Percentiles rank a stretch among this genome's conserved stretches.
Conservation (phyloP, 176 grass and related monocot species). For the Miscanthus lutarioriparius region DNA sequence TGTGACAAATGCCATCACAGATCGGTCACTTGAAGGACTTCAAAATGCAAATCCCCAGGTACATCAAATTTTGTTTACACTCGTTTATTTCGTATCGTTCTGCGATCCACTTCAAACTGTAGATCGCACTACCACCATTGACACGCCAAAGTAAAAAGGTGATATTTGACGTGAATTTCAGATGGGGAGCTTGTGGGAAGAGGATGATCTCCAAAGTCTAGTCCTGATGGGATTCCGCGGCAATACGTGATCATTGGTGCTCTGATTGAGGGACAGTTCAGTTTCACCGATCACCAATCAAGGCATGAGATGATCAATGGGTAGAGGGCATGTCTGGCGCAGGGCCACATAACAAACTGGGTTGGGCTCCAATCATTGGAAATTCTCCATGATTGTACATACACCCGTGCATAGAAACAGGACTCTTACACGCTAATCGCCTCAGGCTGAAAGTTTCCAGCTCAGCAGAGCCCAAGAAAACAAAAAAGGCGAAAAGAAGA, state of each 20-base stretch:
- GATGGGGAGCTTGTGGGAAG: constrained; percentile 60
- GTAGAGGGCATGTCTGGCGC: neutral
- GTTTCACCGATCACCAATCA: constrained; percentile 3
- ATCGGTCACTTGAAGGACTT: constrained; percentile 33
- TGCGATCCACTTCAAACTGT: neutral
- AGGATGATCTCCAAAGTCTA: constrained; percentile 71
- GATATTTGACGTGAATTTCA: constrained; percentile 4
- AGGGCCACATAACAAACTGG: constrained; percentile 29
- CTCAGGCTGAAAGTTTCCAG: neutral
- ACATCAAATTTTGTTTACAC: neutral
- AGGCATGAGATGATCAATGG: neutral
- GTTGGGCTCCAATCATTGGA: constrained; percentile 34
- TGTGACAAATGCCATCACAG: constrained; percentile 13
- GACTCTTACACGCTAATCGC: neutral
- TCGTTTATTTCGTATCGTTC: neutral
- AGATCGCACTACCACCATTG: neutral
- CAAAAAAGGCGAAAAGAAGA: neutral
- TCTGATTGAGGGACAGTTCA: constrained; percentile 6
- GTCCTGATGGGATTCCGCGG: constrained; percentile 71
- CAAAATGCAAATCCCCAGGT: constrained; percentile 42
- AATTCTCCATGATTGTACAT: constrained; percentile 35
- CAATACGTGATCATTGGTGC: constrained; percentile 10
- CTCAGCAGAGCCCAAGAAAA: neutral
- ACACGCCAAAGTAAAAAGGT: neutral
- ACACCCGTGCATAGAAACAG: neutral